phyloP scores from a whole-genome alignment of 768 basidiomycete species.

The Suillus cothurnatus region DNA sequence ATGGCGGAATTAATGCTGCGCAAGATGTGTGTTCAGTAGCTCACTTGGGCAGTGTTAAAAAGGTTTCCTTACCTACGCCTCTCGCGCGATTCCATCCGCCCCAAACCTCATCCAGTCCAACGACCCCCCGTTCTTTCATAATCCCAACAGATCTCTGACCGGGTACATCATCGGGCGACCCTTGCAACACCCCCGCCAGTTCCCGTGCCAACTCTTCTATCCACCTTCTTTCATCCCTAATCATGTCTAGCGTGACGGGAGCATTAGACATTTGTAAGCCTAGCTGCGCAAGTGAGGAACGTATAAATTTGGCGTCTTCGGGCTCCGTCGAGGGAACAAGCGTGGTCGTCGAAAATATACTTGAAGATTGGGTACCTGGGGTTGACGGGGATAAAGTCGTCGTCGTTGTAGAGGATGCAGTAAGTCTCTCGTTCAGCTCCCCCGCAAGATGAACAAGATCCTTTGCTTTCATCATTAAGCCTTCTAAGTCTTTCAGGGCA shows the following conservation, averaged over 20 bases:
- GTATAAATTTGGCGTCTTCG: slow-evolving; percentile 85
- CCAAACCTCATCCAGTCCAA: slow-evolving; percentile 93
- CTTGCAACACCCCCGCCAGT: slow-evolving; percentile 71
- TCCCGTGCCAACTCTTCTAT: slow-evolving; percentile 80
- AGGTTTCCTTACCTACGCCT: slow-evolving; percentile 70
- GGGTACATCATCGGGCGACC: slow-evolving; percentile 26
- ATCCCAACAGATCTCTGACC: slow-evolving; percentile 48
- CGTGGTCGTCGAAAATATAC: slow-evolving; percentile 28
- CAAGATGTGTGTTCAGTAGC: slow-evolving; percentile 1
- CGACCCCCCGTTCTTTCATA: slow-evolving; percentile 78
- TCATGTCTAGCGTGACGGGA: slow-evolving; percentile 89
- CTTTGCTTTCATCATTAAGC: slow-evolving; percentile 85
- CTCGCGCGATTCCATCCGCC: slow-evolving; percentile 93
- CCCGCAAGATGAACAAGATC: slow-evolving; percentile 92
- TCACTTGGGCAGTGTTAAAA: slow-evolving; percentile 10
- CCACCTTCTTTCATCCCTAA: slow-evolving; percentile 80
- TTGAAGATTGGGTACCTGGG: slow-evolving; percentile 19
- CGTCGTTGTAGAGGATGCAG: slow-evolving; percentile 39
- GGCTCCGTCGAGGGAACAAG: slow-evolving; percentile 55
- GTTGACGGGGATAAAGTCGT: slow-evolving; percentile 18
- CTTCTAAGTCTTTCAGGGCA: slow-evolving; percentile 86
- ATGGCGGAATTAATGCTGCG: slow-evolving; percentile 88
- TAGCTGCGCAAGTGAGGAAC: slow-evolving; percentile 85
- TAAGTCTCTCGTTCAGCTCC: slow-evolving; percentile 83
- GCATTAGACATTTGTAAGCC: slow-evolving; percentile 78